Conservation (phyloP, 179 eudicot species). For the Vitellaria paradoxa region DNA sequence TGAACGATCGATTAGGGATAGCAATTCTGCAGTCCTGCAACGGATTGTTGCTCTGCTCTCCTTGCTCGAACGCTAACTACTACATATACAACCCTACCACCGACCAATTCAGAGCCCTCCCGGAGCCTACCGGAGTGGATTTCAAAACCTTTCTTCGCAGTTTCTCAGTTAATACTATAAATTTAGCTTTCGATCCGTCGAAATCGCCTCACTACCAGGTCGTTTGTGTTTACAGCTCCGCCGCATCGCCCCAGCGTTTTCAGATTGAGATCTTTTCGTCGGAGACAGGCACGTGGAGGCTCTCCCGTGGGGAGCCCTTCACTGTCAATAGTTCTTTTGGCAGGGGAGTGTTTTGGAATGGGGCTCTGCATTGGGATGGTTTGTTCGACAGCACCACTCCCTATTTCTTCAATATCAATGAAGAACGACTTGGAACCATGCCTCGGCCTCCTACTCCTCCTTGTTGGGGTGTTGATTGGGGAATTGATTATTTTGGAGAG, state of each 20-base stretch:
- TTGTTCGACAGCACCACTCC: neutral
- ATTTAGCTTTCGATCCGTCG: conserved; percentile 19
- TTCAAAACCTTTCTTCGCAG: neutral
- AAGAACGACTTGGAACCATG: conserved; percentile 12
- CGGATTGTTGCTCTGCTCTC: conserved; percentile 20
- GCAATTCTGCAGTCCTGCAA: conserved; percentile 21
- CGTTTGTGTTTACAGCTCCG: conserved; percentile 1
- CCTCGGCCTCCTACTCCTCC: neutral
- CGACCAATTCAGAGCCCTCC: conserved; percentile 19
- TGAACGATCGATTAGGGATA: neutral
- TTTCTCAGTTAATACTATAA: neutral
- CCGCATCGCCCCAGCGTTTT: neutral
- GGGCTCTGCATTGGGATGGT: conserved; percentile 3
- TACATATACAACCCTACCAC: conserved; percentile 27
- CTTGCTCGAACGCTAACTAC: neutral
- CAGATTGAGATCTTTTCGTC: conserved; percentile 15
- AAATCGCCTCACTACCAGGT: conserved; percentile 22
- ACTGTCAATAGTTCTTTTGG: too few species aligned
- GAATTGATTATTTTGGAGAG: neutral
- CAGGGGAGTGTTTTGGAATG: conserved; percentile 11
- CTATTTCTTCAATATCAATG: conserved; percentile 9
- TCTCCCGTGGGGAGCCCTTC: neutral
- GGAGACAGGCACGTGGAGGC: conserved; percentile 9
- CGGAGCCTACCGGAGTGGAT: neutral
- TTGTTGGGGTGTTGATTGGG: neutral